phyloP scores from a whole-genome alignment of 306 rosid genomes.

The Notholithocarpus densiflorus region DNA sequence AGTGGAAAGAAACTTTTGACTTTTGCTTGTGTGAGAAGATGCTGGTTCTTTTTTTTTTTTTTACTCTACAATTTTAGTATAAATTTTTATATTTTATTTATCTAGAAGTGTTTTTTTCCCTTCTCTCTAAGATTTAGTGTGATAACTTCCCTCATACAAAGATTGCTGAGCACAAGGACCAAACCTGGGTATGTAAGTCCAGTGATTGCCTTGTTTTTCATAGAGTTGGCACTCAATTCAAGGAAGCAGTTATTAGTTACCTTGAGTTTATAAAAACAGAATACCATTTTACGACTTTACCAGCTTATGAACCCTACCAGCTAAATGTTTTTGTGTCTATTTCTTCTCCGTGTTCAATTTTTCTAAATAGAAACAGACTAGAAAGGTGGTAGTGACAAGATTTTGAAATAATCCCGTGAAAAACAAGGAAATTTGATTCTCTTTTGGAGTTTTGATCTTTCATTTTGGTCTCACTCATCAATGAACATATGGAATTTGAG shows the following conservation, averaged over 20 bases:
- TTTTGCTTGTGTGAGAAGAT: no score
- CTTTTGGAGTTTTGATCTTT: not conserved
- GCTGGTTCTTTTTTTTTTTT: no score
- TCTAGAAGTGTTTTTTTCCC: no score
- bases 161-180: constrained; percentile 74
- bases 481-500: not conserved
- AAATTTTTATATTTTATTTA: no score
- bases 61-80: no score
- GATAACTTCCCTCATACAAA: no score
- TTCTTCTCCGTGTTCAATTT: not conserved
- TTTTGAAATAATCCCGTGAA: not conserved
- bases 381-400: not conserved
- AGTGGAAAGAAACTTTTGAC: no score
- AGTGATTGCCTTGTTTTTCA: constrained; percentile 76
- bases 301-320: not conserved
- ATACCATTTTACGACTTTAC: constrained; percentile 2
- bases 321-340: not conserved
- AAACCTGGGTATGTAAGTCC: constrained; percentile 76
- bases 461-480: not conserved
- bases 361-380: not conserved
- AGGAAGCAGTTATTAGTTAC: constrained; percentile 77
- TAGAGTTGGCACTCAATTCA: constrained; percentile 97
- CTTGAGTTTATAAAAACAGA: constrained; percentile 63
- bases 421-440: not conserved
- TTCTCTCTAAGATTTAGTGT: no score